Base-by-base conservation (phyloP, 2,329 filamentous ascomycete species). In the Elsinoe arachidis region DNA sequence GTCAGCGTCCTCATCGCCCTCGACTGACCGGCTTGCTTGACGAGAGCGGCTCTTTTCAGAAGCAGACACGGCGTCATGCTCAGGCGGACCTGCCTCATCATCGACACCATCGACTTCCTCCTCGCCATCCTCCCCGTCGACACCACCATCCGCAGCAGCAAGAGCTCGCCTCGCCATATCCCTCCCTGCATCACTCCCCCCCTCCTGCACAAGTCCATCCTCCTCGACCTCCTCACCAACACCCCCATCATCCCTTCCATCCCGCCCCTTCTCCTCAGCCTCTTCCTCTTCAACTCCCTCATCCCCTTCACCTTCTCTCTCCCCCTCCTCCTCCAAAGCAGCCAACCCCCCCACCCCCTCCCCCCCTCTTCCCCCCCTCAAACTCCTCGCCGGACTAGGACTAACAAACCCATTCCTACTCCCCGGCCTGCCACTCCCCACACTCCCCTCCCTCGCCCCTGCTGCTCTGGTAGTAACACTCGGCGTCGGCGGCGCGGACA, bases 321-420 rank as follows among this genome's bases (percentile, higher is more conserved):
- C 26, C 39, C 61, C 60, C 14, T 54, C 53, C 53, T 61, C 60
- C 37, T 62, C 64, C n/a, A 64, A 56, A 38, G 62, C 61, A n/a
- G 49, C 39, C 46, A 59, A 30, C 43, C 59, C 44, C 1, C n/a
- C 57, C 7, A 56, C 37, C 2, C 14, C 57, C 2, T 56, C 58
- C 14, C 39, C 56, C 23, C 11, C 41, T 26, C 23, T 41, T 43
- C 60, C 5, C 21, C 51, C 34, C n/a, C 33, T 23, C 49, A 35
- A 10, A 26, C 33, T 53, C 49, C 49, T 34, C 46, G 49, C 49
- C 33, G 49, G 49, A 39, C 49, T 53, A 5, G 49, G 15, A 15
- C 49, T 39, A 2, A 53, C 26, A 11, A 17, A 17, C 6, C 34
- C 33, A 53, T 26, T 39, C 33, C 49, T 53, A 17, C 49, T 39